Evolutionary conservation across 805 yeast genomes (phyloP), one percentile per base, ranked within the genome.

Genomic region (Ogataea henricii): DNA sequence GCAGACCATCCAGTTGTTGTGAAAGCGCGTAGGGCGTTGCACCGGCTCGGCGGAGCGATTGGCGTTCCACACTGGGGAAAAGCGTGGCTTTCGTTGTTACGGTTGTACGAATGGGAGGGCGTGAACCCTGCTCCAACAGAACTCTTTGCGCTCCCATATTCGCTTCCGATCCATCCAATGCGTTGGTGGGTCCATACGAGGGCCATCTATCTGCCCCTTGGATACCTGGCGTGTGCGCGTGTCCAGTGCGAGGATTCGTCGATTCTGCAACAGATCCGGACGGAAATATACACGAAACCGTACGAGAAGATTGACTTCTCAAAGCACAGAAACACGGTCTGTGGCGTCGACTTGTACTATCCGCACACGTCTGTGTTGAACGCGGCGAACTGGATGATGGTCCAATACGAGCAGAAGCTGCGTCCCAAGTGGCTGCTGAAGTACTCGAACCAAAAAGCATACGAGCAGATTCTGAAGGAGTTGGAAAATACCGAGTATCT

Each of bases 141-240:
- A 62, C 69, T 90, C 41, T 94, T 96, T 94, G 67, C 85, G 49
- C 66, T 92, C 35, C 99, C 99, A 1, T 87, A 89, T 52, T 62
- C 74, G 41, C 59, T 85, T 1, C 96, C 96, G 0, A 73, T 90
- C 34, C 98, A 94, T 62, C 99, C 99, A 1, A 95, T 91, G 29
- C 79, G 88, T 62, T 94, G 98, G 99, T 94, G 99, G 99, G 97
- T 92, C 18, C 99, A 94, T 62, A 91, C 97, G 0, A 74, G 99
- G 47, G 96, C 94, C 0, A 88, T 94, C 18, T 94, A 91, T 59
- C 66, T 87, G 27, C 91, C 98, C 0, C 70, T 92, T 58, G 92
- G 97, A 14, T 94, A 92, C 64, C 64, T 94, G 7, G 81, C 86
- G 12, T 71, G 87, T 41, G 73, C 77, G 25, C 69, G 70, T 47